Percentiles rank a stretch among this genome's conserved stretches.
Conservation (phyloP, 257 asterid species). For the Handroanthus guayacan region DNA sequence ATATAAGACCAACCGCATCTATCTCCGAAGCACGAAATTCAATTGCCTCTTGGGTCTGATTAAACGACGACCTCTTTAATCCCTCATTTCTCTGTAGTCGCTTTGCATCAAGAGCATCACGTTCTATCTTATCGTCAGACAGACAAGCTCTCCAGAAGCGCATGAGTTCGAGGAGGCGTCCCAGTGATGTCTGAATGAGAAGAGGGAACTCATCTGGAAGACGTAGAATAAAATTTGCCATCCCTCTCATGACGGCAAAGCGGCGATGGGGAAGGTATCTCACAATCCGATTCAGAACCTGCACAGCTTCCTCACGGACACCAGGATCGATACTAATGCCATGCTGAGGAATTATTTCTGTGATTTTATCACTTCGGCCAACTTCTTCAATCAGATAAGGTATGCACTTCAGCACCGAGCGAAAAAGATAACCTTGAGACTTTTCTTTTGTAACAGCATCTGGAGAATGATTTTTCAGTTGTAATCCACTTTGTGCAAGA, state of each 20-base stretch:
- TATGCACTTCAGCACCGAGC: conserved; percentile 97
- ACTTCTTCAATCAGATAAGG: conserved; percentile 99
- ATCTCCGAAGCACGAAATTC: conserved; percentile 95
- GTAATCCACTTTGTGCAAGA: conserved; percentile 28
- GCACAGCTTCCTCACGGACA: conserved; percentile 98
- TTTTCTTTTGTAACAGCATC: conserved; percentile 95
- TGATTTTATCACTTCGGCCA: conserved; percentile 93
- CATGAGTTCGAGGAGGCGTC: conserved; percentile 97
- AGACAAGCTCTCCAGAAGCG: conserved; percentile 98
- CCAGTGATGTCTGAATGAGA: conserved; percentile 95
- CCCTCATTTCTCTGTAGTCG: conserved; percentile 88
- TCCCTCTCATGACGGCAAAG: conserved; percentile 97
- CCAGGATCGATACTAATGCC: conserved; percentile 99
- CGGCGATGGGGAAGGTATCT: conserved; percentile 96
- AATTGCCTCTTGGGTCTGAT: conserved; percentile 77
- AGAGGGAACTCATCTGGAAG: conserved; percentile 99
- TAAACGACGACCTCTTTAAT: conserved; percentile 87
- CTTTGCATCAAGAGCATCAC: conserved; percentile 64
- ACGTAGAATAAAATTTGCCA: conserved; percentile 85
- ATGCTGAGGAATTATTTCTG: conserved; percentile 98
- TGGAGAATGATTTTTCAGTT: conserved; percentile 55
- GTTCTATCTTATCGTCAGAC: conserved; percentile 69
- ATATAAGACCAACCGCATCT: conserved; percentile 98
- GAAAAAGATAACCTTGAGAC: conserved; percentile 97
- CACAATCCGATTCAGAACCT: conserved; percentile 92